These are phyloP conservation scores for Hypsizygus ulmarius DNA, from an alignment of 1,284 basidiomycete species.

Conservation along the genomic window DNA sequence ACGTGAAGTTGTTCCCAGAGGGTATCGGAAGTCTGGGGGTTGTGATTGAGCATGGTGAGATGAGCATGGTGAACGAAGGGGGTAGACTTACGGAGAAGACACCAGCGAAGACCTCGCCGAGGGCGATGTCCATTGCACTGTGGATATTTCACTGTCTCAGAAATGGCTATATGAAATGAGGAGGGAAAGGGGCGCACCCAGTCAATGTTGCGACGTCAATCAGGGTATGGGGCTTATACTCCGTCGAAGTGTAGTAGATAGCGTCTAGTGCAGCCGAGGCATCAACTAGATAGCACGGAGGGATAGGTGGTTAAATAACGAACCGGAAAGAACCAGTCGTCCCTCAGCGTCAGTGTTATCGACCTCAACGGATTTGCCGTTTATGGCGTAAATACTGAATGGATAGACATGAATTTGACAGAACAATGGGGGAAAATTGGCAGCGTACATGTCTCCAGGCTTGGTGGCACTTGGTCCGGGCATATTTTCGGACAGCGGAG, in stretches of 20 bases:
- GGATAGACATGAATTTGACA: conserved; percentile 2
- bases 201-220: conserved; percentile 87
- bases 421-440: conserved; percentile 1
- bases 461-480: conserved; percentile 85
- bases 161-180: background rate
- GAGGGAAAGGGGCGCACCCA: conserved; percentile 36
- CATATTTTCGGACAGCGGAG: conserved; percentile 86
- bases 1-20: conserved; percentile 73
- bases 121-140: conserved; percentile 65
- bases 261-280: conserved; percentile 54
- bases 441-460: conserved; percentile 75
- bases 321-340: conserved; percentile 72
- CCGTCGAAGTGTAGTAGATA: conserved; percentile 79
- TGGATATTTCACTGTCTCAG: background rate
- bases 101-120: conserved; percentile 76
- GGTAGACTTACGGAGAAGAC: conserved; percentile 67
- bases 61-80: background rate
- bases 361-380: conserved; percentile 84
- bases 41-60: background rate
- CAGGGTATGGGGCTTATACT: conserved; percentile 78
- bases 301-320: conserved; percentile 14
- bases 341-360: conserved; percentile 92
- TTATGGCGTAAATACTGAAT: conserved; percentile 78
- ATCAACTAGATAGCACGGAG: background rate
- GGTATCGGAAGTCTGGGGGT: conserved; percentile 59